Evolutionary conservation across 306 rosid genomes (phyloP), one percentile per base, ranked within the genome.

Genomic region (Lagenaria siceraria): DNA sequence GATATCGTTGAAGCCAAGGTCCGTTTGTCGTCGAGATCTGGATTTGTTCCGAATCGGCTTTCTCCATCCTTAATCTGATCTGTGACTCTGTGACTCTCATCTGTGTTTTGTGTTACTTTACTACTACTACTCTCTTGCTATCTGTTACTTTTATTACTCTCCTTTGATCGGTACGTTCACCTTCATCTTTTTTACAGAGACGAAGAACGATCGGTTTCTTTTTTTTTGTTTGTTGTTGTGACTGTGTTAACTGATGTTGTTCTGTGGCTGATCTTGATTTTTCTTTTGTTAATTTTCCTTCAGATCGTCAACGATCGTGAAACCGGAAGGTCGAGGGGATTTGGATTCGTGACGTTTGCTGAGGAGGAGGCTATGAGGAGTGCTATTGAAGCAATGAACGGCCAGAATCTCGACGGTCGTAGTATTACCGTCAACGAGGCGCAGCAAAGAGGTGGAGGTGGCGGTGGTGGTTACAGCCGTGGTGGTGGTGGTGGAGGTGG

Each of bases 361-460:
- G 42, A 83, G n/a, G 97, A 95, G 83, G 84, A 95, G 55, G 54
- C 96, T 0, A 90, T 95, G 99, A 88, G 79, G 61, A 90, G 87
- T 1, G 99, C 99, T 0, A 95, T 95, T 4, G 97, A 95, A 9
- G 96, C 80, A 5, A 92, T 95, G 99, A 95, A 95, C 54, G 99
- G 99, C 2, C 93, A 88, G 77, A 75, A 79, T 2, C 97, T 95
- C 0, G 99, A 95, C 17, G 99, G 99, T 2, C 96, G 99, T 7
- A 92, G 82, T 65, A 95, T 95, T 33, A 95, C 99, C 0, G 99
- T 95, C 7, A 95, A 95, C 80, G 97, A 90, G 84, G 99, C 97
- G 0, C 97, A 95, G 68, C 84, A 88, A 2, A 96, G 99, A 2
- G 96, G 97, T 3, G 58, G 89, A 0, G 90, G 96, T 0, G 90